Evolutionary conservation across 192 early-diverging fungal species (phyloP).

Genomic region (Podila minutissima): DNA sequence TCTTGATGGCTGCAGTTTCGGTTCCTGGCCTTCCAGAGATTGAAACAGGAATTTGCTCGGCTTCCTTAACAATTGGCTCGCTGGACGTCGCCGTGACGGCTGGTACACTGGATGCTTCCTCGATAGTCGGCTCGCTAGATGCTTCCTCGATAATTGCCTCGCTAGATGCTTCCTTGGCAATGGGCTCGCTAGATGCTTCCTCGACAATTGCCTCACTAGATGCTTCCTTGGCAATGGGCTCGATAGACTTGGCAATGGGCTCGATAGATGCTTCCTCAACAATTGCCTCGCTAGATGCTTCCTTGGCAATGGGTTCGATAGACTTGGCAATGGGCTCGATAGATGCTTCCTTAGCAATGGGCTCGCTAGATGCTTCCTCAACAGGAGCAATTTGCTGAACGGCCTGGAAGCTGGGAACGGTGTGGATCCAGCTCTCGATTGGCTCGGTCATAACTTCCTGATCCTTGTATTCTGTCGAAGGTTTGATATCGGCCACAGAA

Average conservation of each 20-base stretch:
- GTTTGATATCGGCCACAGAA: slow-evolving; percentile 15
- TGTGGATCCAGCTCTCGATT: slow-evolving; percentile 50
- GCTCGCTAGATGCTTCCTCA: background rate
- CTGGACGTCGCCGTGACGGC: background rate
- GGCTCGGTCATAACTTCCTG: slow-evolving; percentile 40
- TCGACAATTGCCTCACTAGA: no score
- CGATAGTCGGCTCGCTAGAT: background rate
- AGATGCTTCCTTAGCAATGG: background rate
- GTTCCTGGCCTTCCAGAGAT: slow-evolving; percentile 40
- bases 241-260: no score
- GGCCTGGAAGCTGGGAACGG: slow-evolving; percentile 14
- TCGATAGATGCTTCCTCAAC: no score
- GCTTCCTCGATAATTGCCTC: no score
- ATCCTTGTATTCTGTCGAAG: slow-evolving; percentile 25
- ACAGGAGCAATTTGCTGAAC: slow-evolving; percentile 1
- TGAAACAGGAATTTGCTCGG: background rate
- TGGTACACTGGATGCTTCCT: background rate
- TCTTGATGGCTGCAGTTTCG: slow-evolving; percentile 18
- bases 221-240: no score
- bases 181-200: no score
- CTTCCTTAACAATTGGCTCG: background rate
- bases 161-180: no score
- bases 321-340: background rate
- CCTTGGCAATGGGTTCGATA: no score
- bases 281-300: background rate